Conservation (phyloP, 352 stramenopile species). For the Phytopythium kandeliae region DNA sequence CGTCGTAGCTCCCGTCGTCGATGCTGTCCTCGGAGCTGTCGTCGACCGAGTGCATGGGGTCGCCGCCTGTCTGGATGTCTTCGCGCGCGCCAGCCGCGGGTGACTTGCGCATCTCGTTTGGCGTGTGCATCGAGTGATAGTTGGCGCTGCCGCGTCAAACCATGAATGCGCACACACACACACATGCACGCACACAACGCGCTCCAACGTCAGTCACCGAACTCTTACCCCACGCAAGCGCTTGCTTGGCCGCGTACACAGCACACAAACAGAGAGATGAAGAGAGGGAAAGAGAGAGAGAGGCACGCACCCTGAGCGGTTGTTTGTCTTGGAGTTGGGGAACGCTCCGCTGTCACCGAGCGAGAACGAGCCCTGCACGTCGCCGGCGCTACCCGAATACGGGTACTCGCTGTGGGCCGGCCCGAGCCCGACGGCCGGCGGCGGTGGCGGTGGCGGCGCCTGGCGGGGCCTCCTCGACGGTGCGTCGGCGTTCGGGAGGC, state of each 20-base stretch:
- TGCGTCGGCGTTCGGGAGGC: slow-evolving; percentile 7
- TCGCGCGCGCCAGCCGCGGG: slow-evolving; percentile 8
- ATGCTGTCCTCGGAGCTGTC: slow-evolving; percentile 76
- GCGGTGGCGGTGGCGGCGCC: slow-evolving; percentile 19
- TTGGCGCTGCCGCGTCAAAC: slow-evolving; percentile 16
- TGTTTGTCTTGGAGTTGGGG: slow-evolving; percentile 18
- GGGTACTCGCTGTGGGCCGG: slow-evolving; percentile 4
- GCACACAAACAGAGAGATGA: too few relatives aligned
- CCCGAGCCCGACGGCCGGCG: neutral
- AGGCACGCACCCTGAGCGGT: slow-evolving; percentile 20
- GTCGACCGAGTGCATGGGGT: slow-evolving; percentile 40
- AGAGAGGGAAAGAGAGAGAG: too few relatives aligned
- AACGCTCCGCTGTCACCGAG: slow-evolving; percentile 21
- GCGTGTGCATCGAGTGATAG: slow-evolving; percentile 51
- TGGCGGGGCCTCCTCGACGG: slow-evolving; percentile 7
- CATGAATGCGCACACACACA: too few relatives aligned
- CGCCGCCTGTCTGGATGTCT: slow-evolving; percentile 5
- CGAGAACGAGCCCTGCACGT: slow-evolving; percentile 10
- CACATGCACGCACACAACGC: slow-evolving; percentile 5
- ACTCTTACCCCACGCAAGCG: neutral
- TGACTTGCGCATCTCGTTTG: slow-evolving; percentile 39
- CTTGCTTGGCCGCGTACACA: too few relatives aligned
- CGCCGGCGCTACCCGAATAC: slow-evolving; percentile 12
- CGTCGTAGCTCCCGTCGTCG: slow-evolving; percentile 63
- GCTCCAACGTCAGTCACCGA: neutral